Base-by-base conservation (phyloP, 2,329 filamentous ascomycete genomes). In the Macrophomina tecta region DNA sequence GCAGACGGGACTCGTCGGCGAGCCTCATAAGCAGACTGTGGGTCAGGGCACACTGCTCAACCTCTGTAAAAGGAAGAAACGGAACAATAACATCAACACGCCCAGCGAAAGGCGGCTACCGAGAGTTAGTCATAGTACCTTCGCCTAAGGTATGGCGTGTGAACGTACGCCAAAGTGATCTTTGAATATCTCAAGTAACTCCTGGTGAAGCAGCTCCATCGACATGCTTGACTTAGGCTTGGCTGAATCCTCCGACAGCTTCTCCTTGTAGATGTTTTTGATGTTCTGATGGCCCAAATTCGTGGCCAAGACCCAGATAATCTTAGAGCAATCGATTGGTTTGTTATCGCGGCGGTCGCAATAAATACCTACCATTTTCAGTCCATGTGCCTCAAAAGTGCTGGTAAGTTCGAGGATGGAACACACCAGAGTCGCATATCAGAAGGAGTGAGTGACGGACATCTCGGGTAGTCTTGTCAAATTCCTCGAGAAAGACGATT, bases 401-500 rank as follows among this genome's bases (percentile, higher is more conserved):
- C 4, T 14, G 18, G 42, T 14, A 8, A 12, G 3, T 18, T 52
- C 68, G 5, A 45, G 11, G 42, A 45, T 14, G 42, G 23, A 23
- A 16, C 49, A 67, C 71, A 79, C 82, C 82, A 48, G 77, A 76
- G 4, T 84, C 79, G 65, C 84, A 82, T 0, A 79, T 77, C 3
- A 82, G 68, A 1, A 86, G 71, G 7, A 86, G 72, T 5, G 82
- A 72, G 23, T 83, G 71, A 9, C 78, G 78, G 2, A 84, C 75
- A 0, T 79, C 76, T 4, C 71, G 16, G 0, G 69, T 74, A 0
- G 81, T 83, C 70, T 84, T 85, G 46, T 85, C 83, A 52, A 85
- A 84, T 61, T 86, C 83, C 61, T 86, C 83, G 14, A 86, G 69
- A 67, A 84, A 85, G 0, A 86, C 80, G 8, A 86, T 77, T 42